phyloP scores from a whole-genome alignment of 768 basidiomycete species.

The Amanita muscaria region DNA sequence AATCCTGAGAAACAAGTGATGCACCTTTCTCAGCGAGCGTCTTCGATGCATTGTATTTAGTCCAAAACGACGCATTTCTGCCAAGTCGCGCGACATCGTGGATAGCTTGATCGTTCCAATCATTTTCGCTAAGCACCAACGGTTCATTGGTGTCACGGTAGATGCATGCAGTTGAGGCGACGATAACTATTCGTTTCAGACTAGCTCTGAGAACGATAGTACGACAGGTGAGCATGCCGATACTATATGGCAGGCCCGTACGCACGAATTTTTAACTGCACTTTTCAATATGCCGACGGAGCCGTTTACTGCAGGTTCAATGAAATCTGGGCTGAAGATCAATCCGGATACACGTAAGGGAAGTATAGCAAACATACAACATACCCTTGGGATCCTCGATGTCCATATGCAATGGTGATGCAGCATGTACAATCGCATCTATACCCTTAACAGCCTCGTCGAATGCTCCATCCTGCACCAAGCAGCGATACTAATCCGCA shows the following conservation, averaged over 20 bases:
- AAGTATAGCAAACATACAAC: background rate
- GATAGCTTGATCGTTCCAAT: constrained; percentile 53
- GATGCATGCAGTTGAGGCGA: constrained; percentile 47
- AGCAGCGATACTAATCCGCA: background rate
- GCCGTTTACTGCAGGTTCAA: constrained; percentile 64
- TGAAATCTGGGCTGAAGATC: constrained; percentile 36
- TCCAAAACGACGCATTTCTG: constrained; percentile 25
- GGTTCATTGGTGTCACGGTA: constrained; percentile 16
- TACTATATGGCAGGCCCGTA: constrained; percentile 13
- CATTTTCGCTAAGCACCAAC: constrained; percentile 32
- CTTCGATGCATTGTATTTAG: constrained; percentile 53
- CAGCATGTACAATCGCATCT: constrained; percentile 62
- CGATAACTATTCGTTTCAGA: constrained; percentile 56
- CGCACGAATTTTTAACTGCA: constrained; percentile 39
- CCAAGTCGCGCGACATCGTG: constrained; percentile 42
- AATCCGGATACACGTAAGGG: background rate
- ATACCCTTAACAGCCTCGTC: constrained; percentile 74
- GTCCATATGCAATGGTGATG: constrained; percentile 48
- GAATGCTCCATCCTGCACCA: constrained; percentile 51
- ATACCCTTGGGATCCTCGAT: constrained; percentile 32
- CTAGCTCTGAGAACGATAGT: background rate
- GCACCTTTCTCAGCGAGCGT: constrained; percentile 48
- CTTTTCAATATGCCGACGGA: constrained; percentile 56
- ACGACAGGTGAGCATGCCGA: background rate
- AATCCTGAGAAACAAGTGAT: too few species aligned